A percentile compares a stretch with the other conserved stretches of the same genome.
These are phyloP conservation scores for Ettlia oleoabundans DNA, from an alignment of 139 green algal species.

Conservation along the genomic window DNA sequence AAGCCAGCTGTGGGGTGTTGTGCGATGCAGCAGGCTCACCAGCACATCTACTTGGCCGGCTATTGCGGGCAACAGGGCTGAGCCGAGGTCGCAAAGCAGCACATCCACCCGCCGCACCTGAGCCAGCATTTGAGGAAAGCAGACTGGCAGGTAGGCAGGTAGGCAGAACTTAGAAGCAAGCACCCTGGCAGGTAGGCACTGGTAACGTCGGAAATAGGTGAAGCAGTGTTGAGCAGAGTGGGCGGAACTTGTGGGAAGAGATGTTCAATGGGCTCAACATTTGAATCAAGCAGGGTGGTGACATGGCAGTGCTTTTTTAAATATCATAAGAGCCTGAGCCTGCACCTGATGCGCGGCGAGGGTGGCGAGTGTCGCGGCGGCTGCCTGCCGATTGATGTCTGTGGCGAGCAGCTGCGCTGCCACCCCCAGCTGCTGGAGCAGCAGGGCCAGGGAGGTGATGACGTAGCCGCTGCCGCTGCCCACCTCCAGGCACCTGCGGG, in stretches of 20 bases:
- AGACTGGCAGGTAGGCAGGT: background rate
- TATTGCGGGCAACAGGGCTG: slow-evolving; percentile 43
- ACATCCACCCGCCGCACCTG: slow-evolving; percentile 50
- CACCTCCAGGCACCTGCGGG: slow-evolving; percentile 78
- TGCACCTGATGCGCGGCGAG: background rate
- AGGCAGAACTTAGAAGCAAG: background rate
- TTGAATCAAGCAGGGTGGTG: no score
- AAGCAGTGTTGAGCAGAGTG: no score
- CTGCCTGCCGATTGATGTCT: slow-evolving; percentile 10
- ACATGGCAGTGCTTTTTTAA: no score
- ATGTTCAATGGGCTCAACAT: no score
- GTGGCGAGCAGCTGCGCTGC: slow-evolving; percentile 43
- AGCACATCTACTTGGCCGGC: slow-evolving; percentile 60
- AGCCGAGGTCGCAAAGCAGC: slow-evolving; percentile 53
- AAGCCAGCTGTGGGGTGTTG: no score
- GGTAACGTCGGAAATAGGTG: no score
- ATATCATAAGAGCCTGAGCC: background rate
- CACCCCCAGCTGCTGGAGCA: slow-evolving; percentile 44
- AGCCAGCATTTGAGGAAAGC: background rate
- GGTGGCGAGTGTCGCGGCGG: slow-evolving; percentile 1
- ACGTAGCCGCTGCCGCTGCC: slow-evolving; percentile 90
- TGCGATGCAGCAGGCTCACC: no score
- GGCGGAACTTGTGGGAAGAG: no score
- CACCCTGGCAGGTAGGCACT: no score
- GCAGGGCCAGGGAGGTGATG: slow-evolving; percentile 73